Base-by-base conservation (phyloP, 495 filamentous ascomycete species). In the Terfezia boudieri region DNA sequence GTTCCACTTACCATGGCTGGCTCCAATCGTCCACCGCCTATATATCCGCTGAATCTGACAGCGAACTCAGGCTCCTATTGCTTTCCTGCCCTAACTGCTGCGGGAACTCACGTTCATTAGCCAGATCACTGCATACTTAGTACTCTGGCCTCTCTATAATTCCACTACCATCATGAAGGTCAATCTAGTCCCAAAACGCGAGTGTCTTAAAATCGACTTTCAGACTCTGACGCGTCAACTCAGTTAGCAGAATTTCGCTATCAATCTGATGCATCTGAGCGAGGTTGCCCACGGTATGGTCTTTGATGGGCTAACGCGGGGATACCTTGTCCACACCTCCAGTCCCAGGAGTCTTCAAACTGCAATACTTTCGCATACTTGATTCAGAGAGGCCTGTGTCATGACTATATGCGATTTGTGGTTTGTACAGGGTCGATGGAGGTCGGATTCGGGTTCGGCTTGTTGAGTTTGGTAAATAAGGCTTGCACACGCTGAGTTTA, bases 221-320 rank as follows among this genome's bases (percentile, higher is more conserved):
- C 0, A 63, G 52, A 7, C 52, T 59, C 22, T 60, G 55, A 41
- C 56, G 56, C 8, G 58, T 58, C n/a, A 53, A 54, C 14, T 48
- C 51, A 3, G 57, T 64, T 8, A 64, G 32, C 22, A 64, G 50
- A 32, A 59, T 55, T 6, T 51, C 53, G 6, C 62, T 61, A 16
- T 58, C 55, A 11, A 64, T 56, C 3, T 64, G 54, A 26, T 64
- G 61, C 2, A n/a, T 11, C 37, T 49, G 53, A 8, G 64, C 52
- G 6, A 56, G 53, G 20, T 17, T n/a, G 1, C 52, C 41, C 2
- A 64, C 48, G 10, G 16, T 43, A 16, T 11, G 10, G 38, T 16
- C 38, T 10, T 43, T 16, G 10, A 16, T 43, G 10, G 10, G 38
- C 16, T 0, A 43, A 2, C 38, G 10, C 38, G 16, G 38, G 10